Conservation (phyloP, 352 stramenopile species). For the Phytophthora sp. region DNA sequence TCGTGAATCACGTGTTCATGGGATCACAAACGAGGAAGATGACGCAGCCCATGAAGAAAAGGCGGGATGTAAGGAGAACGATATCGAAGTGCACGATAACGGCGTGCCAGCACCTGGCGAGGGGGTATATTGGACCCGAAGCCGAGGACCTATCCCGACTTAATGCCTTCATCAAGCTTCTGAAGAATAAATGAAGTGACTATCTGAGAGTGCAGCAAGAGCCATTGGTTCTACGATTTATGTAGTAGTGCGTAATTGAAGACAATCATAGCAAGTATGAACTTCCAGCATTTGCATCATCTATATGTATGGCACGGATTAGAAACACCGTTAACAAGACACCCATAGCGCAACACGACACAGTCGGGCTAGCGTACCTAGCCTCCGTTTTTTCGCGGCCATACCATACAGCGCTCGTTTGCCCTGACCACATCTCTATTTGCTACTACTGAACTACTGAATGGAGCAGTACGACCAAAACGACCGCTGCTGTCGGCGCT, state of each 20-base stretch:
- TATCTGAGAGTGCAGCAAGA: no score
- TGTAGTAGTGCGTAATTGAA: conserved; percentile 22
- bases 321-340: conserved; percentile 7
- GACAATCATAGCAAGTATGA: conserved; percentile 19
- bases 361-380: conserved; percentile 13
- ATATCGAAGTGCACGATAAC: conserved; percentile 13
- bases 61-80: conserved; percentile 11
- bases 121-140: conserved; percentile 31
- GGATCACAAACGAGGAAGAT: conserved; percentile 54
- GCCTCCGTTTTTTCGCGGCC: conserved; percentile 2
- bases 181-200: conserved; percentile 16
- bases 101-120: background rate
- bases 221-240: conserved; percentile 17
- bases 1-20: conserved; percentile 68
- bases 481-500: conserved; percentile 36
- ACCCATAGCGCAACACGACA: background rate
- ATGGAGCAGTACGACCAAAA: conserved; percentile 55
- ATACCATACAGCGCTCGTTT: background rate
- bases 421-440: conserved; percentile 26
- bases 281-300: conserved; percentile 19
- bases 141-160: conserved; percentile 19
- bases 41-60: conserved; percentile 39
- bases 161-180: conserved; percentile 10
- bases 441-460: conserved; percentile 47
- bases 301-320: conserved; percentile 21